Conservation (phyloP, 75 land plant species). For the Sequoia sempervirens region DNA sequence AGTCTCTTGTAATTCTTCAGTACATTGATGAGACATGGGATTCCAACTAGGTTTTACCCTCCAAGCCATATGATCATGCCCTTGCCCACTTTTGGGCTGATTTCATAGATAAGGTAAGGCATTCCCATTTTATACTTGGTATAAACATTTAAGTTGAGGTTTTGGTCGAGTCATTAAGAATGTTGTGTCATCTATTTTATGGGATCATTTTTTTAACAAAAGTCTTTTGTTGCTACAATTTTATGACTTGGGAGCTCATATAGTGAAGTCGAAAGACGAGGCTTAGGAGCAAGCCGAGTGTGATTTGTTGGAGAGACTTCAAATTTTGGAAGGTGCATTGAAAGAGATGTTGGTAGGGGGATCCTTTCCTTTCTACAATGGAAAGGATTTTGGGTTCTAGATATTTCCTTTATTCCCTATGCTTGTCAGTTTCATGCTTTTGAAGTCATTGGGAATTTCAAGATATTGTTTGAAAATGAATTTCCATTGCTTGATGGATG, state of each 20-base stretch:
- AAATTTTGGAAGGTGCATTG: background rate
- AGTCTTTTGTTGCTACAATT: background rate
- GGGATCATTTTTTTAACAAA: no score
- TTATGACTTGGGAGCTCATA: background rate
- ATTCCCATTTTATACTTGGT: background rate
- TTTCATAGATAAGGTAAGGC: slow-evolving; percentile 17
- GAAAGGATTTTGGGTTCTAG: slow-evolving; percentile 3
- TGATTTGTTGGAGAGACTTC: background rate
- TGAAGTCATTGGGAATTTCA: slow-evolving; percentile 4
- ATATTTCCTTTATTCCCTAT: slow-evolving; percentile 6
- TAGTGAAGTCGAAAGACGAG: background rate
- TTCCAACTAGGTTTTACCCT: background rate
- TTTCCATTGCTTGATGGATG: background rate
- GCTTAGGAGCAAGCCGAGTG: background rate
- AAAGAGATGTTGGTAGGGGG: background rate
- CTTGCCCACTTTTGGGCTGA: slow-evolving; percentile 16
- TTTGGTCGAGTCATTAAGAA: no score
- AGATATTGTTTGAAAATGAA: background rate
- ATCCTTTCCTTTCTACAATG: slow-evolving; percentile 2
- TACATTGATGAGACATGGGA: slow-evolving; percentile 15
- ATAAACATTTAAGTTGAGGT: background rate
- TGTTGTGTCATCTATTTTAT: no score
- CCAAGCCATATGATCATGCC: slow-evolving; percentile 14
- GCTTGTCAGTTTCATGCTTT: background rate
- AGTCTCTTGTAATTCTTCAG: slow-evolving; percentile 18